A percentile compares a stretch with the other conserved stretches of the same genome.
phyloP scores from a whole-genome alignment of 2,329 filamentous ascomycete species.

The Cladophialophora chaetospira region DNA sequence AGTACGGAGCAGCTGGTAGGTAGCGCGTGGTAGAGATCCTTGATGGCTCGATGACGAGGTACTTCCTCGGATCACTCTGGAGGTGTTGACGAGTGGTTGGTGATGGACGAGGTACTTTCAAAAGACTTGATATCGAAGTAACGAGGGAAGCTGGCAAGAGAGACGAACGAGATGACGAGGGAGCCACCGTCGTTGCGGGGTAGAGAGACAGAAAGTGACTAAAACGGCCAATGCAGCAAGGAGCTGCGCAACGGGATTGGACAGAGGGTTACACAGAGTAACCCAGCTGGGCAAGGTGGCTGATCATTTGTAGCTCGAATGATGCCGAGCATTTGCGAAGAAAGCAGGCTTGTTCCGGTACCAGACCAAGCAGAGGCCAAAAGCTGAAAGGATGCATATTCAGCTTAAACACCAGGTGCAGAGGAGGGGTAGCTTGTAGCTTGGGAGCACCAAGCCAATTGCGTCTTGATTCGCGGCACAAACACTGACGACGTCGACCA shows the following conservation, averaged over 20 bases:
- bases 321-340: background rate
- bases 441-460: background rate
- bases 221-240: background rate
- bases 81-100: background rate
- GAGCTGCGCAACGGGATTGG: background rate
- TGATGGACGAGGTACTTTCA: constrained; percentile 7
- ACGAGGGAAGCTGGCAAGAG: background rate
- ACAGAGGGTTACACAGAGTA: constrained; percentile 4
- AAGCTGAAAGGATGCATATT: background rate
- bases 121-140: constrained; percentile 6
- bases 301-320: constrained; percentile 5
- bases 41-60: constrained; percentile 4
- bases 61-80: background rate
- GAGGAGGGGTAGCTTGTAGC: background rate
- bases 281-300: background rate
- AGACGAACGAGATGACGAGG: constrained; percentile 3
- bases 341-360: background rate
- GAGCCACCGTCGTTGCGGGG: constrained; percentile 7
- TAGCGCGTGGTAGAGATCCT: background rate
- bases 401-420: background rate
- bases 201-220: constrained; percentile 7
- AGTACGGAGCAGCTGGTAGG: constrained; percentile 5
- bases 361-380: background rate
- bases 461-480: background rate
- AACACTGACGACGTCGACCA: background rate